phyloP scores from a whole-genome alignment of 1,284 basidiomycete species.

The Takashimella tepidaria region DNA sequence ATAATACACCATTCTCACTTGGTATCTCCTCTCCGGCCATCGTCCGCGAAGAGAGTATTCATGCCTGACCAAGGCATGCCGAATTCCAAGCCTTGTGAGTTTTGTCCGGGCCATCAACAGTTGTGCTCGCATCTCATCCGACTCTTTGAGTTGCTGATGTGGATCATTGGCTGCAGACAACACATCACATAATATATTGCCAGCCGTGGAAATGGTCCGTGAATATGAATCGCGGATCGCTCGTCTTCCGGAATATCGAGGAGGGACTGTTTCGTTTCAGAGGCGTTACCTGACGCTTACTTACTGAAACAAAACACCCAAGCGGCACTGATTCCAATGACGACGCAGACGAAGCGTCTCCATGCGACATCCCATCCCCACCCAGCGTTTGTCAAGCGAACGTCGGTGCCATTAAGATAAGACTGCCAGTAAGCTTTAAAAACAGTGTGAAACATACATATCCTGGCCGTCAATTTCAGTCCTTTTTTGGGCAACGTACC shows the following conservation, averaged over 20 bases:
- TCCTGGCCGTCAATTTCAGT: slow-evolving; percentile 6
- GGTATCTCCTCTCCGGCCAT: slow-evolving; percentile 46
- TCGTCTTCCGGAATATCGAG: slow-evolving; percentile 44
- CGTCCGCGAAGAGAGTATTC: slow-evolving; percentile 44
- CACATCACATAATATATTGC: slow-evolving; percentile 47
- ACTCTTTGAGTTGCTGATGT: slow-evolving; percentile 24
- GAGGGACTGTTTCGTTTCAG: slow-evolving; percentile 39
- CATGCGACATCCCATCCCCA: slow-evolving; percentile 52
- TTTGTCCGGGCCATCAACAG: slow-evolving; percentile 38
- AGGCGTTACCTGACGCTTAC: neutral
- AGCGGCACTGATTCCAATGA: slow-evolving; percentile 41
- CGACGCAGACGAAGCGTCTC: slow-evolving; percentile 47
- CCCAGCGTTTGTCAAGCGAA: slow-evolving; percentile 36
- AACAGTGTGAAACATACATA: slow-evolving; percentile 18
- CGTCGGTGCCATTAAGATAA: slow-evolving; percentile 38
- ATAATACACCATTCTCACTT: slow-evolving; percentile 41
- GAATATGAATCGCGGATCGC: slow-evolving; percentile 48
- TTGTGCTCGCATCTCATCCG: slow-evolving; percentile 23
- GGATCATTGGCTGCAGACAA: slow-evolving; percentile 45
- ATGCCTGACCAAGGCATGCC: slow-evolving; percentile 43
- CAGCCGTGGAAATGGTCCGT: slow-evolving; percentile 42
- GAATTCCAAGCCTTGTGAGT: slow-evolving; percentile 34
- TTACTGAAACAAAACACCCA: slow-evolving; percentile 41
- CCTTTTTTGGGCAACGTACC: slow-evolving; percentile 55
- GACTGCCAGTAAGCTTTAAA: slow-evolving; percentile 17